Percentiles rank a stretch among this genome's conserved stretches.
These are phyloP conservation scores for Calycina herbarum DNA, from an alignment of 2,329 filamentous ascomycete species.

Conservation along the genomic window DNA sequence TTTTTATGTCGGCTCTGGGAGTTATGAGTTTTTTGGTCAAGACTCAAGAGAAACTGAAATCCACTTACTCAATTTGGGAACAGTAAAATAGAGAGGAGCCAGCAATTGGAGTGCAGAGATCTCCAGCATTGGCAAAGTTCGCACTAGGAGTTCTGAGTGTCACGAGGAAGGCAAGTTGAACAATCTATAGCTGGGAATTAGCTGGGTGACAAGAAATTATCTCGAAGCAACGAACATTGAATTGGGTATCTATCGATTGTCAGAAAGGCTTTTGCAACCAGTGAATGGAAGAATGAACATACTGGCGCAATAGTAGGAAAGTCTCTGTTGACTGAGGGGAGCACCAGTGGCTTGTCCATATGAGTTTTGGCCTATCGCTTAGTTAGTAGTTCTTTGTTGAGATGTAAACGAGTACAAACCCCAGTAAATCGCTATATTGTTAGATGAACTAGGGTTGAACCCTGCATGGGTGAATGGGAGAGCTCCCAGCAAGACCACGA, in stretches of 20 bases:
- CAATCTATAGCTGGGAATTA: conserved; percentile 46
- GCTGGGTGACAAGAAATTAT: not conserved
- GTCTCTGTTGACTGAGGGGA: conserved; percentile 50
- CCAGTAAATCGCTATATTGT: conserved; percentile 68
- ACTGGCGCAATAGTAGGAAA: conserved; percentile 61
- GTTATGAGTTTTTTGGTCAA: not conserved
- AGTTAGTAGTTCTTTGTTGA: not conserved
- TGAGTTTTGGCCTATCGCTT: conserved; percentile 57
- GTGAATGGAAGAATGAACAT: conserved; percentile 32
- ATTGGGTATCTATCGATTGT: conserved; percentile 42
- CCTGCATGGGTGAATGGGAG: conserved; percentile 40
- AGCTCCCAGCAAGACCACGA: conserved; percentile 35
- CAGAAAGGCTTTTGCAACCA: conserved; percentile 16
- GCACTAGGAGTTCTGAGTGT: conserved; percentile 54
- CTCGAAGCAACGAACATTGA: conserved; percentile 43
- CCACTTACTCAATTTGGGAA: conserved; percentile 62
- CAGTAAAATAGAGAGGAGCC: conserved; percentile 61
- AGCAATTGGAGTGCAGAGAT: conserved; percentile 58
- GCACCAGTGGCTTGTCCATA: conserved; percentile 46
- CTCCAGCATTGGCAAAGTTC: conserved; percentile 66
- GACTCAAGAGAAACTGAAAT: not conserved
- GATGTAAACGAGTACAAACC: conserved; percentile 42
- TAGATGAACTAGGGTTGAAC: conserved; percentile 45
- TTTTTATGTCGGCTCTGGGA: conserved; percentile 19
- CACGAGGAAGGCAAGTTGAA: conserved; percentile 64